Evolutionary conservation across 1,284 basidiomycete genomes (phyloP).

Genomic region (Naganishia sp.): DNA sequence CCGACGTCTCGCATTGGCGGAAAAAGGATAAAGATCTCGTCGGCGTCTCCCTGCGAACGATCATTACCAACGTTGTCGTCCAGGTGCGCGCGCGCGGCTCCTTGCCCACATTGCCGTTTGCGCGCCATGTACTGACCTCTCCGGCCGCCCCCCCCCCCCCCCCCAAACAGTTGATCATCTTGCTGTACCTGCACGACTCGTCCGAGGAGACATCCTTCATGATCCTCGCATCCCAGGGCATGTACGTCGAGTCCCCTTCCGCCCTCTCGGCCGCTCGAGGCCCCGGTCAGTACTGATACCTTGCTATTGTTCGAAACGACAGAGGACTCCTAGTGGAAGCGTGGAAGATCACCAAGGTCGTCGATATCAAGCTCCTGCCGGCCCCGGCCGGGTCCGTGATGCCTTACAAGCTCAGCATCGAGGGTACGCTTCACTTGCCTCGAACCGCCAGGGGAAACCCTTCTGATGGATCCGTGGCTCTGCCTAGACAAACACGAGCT

Average conservation of each 20-base stretch:
- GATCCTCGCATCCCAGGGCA: slow-evolving; percentile 85
- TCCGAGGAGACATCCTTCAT: slow-evolving; percentile 93
- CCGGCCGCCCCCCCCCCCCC: background rate
- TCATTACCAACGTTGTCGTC: slow-evolving; percentile 89
- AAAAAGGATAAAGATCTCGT: slow-evolving; percentile 70
- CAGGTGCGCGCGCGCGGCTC: slow-evolving; percentile 55
- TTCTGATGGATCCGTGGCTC: slow-evolving; percentile 16
- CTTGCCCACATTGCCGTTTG: background rate
- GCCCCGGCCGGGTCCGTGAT: slow-evolving; percentile 64
- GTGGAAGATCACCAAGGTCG: slow-evolving; percentile 83
- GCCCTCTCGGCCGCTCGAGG: background rate
- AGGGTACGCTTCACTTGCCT: slow-evolving; percentile 58
- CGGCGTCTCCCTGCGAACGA: slow-evolving; percentile 63
- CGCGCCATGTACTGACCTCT: background rate
- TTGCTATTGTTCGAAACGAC: slow-evolving; percentile 17
- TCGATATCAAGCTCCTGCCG: slow-evolving; percentile 72
- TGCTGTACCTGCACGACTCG: slow-evolving; percentile 92
- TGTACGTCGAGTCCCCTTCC: slow-evolving; percentile 46
- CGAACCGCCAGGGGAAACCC: slow-evolving; percentile 6
- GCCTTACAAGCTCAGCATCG: slow-evolving; percentile 78
- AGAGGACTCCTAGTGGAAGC: slow-evolving; percentile 84
- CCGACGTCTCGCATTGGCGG: slow-evolving; percentile 91
- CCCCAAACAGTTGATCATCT: slow-evolving; percentile 72
- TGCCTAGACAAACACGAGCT: slow-evolving; percentile 82
- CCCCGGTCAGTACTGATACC: background rate